Evolutionary conservation across 495 filamentous ascomycete species (phyloP), one percentile per base, ranked within the genome.

Genomic region (Talaromyces trachyspermus): DNA sequence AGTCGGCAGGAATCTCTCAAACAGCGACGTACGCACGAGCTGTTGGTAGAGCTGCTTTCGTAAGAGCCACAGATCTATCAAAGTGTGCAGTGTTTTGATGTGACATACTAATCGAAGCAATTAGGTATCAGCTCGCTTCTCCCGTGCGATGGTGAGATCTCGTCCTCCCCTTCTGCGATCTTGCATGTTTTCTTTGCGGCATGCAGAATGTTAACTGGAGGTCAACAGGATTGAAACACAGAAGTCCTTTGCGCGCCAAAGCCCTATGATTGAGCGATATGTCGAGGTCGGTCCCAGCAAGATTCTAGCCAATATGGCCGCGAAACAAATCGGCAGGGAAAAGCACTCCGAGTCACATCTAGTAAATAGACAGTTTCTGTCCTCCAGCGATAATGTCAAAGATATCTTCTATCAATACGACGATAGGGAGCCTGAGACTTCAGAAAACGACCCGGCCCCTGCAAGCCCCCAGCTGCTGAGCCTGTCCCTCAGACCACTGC

Each of bases 341-440:
- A 96, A 98, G 67, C 92, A 98, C 77, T 89, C 92, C 66, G 91
- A 92, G 24, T 94, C 92, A 19, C 88, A 88, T 55, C 95, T 89
- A 0, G 80, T 95, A n/a, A 88, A 95, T 63, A 81, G 92, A 54
- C 90, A 96, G 66, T 96, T 98, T 65, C 80, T 97, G 29, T 96
- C 91, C 74, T 98, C 96, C 75, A 96, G 92, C 68, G 97, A 98
- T 65, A 94, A 96, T 61, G 87, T 88, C 6, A 96, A 95, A 63
- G 92, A 97, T 63, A 98, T 98, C 52, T 98, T 97, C 72, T 98
- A 98, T 63, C 89, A 95, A 64, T 87, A 95, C 29, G 92, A 98
- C 60, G 92, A 92, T 1, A 77, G 91, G 5, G 89, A 95, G 57
- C 91, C 97, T 30, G 90, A 96, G 67, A 76, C 81, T 17, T 82